Evolutionary conservation across 331 rosid genomes (phyloP).

Genomic region (Telfairia occidentalis): DNA sequence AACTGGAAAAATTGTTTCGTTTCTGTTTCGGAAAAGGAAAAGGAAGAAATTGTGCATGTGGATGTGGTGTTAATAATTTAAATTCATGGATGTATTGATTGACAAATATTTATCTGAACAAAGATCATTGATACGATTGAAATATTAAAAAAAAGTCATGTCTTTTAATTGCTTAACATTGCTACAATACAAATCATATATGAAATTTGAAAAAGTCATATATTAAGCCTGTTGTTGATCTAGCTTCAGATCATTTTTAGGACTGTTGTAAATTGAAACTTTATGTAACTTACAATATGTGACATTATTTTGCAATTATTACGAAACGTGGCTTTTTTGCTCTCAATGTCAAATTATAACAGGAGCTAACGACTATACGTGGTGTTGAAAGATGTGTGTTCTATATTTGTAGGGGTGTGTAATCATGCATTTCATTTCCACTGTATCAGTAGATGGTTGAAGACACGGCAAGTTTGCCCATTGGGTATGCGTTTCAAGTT

Average conservation of each 20-base stretch:
- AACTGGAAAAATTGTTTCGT: not conserved
- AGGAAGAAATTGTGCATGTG: not conserved
- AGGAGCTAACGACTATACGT: not conserved
- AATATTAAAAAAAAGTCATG: not conserved
- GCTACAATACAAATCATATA: not conserved
- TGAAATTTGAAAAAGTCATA: too few relatives aligned
- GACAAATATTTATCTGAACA: not conserved
- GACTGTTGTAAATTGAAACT: not conserved
- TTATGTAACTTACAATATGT: not conserved
- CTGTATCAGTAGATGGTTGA: slow-evolving; percentile 49
- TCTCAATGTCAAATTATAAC: not conserved
- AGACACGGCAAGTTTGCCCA: slow-evolving; percentile 50
- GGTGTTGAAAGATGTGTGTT: not conserved
- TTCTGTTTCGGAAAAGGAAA: not conserved
- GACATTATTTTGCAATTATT: not conserved
- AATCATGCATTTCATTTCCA: slow-evolving; percentile 52
- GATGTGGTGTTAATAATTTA: not conserved
- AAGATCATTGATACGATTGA: not conserved
- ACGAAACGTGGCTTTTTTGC: not conserved
- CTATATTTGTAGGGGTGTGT: slow-evolving; percentile 30
- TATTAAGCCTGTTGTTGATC: not conserved
- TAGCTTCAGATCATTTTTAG: not conserved
- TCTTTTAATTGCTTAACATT: not conserved
- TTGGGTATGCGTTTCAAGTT: slow-evolving; percentile 17
- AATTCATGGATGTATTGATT: not conserved